Evolutionary conservation across 306 rosid genomes (phyloP).

Genomic region (Prinsepia uniflora): DNA sequence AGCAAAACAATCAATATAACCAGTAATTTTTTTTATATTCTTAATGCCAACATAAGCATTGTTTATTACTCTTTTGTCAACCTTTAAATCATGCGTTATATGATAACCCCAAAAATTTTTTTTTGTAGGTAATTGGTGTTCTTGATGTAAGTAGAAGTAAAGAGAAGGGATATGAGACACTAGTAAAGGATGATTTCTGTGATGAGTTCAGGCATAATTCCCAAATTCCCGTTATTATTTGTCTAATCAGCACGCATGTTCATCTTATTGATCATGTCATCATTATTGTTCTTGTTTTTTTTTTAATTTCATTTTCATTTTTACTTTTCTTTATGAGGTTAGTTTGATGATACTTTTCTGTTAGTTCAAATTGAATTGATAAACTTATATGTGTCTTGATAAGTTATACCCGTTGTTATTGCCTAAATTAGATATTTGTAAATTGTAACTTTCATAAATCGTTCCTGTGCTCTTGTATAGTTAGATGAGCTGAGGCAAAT

Average conservation of each 20-base stretch:
- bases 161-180: conserved; percentile 81
- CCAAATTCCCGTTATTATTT: conserved; percentile 14
- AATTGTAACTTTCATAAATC: conserved; percentile 22
- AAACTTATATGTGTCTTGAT: conserved; percentile 20
- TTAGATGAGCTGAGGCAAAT: conserved; percentile 97
- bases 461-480: conserved; percentile 31
- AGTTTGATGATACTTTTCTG: conserved; percentile 10
- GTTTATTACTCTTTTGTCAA: not conserved
- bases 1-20: not conserved
- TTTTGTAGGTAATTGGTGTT: conserved; percentile 77
- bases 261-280: not conserved
- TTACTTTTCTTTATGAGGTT: conserved; percentile 4
- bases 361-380: conserved; percentile 1
- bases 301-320: not conserved
- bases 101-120: conserved; percentile 9
- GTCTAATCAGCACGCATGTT: conserved; percentile 11
- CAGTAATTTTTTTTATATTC: not conserved
- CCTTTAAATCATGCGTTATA: conserved; percentile 16
- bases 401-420: conserved; percentile 15
- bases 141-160: conserved; percentile 80
- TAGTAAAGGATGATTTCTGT: conserved; percentile 94
- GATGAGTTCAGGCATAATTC: conserved; percentile 59
- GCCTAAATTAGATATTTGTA: conserved; percentile 14
- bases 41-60: not conserved
- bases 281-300: not conserved